Percentiles rank a stretch among this genome's conserved stretches.
Conservation (phyloP, 2,329 filamentous ascomycete genomes). For the Penicillium sp. region DNA sequence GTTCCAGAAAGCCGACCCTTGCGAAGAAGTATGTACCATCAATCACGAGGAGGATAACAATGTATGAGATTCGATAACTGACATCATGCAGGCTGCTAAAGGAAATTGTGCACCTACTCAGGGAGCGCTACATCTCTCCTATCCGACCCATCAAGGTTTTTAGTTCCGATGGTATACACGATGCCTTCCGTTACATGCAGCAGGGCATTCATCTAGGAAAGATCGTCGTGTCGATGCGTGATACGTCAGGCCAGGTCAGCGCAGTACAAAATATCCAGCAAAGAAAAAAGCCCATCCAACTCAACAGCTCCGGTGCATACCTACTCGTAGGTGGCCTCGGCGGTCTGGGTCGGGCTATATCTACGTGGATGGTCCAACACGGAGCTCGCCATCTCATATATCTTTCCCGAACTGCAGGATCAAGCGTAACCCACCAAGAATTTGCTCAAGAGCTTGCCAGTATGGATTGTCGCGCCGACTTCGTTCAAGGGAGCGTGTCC, state of each 20-base stretch:
- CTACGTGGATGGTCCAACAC: conserved; percentile 37
- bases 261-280: background rate
- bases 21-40: conserved; percentile 6
- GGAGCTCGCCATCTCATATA: conserved; percentile 40
- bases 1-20: conserved; percentile 3
- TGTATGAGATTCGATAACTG: background rate
- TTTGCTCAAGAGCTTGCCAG: conserved; percentile 26
- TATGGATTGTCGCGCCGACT: conserved; percentile 22
- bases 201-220: conserved; percentile 49
- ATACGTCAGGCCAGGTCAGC: background rate
- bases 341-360: conserved; percentile 39
- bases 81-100: background rate
- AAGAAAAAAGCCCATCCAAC: background rate
- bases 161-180: conserved; percentile 30
- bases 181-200: conserved; percentile 49
- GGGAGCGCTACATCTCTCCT: conserved; percentile 12
- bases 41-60: too few species aligned
- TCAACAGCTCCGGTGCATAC: conserved; percentile 24
- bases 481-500: conserved; percentile 23
- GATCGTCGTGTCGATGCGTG: conserved; percentile 34
- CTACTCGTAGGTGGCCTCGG: conserved; percentile 44
- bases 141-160: conserved; percentile 25
- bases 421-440: conserved; percentile 8
- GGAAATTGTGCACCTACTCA: conserved; percentile 8
- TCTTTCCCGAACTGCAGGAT: conserved; percentile 34